A percentile compares a stretch with the other conserved stretches of the same genome.
phyloP scores from a whole-genome alignment of 2,329 filamentous ascomycete genomes.

The Cryphonectria parasitica region DNA sequence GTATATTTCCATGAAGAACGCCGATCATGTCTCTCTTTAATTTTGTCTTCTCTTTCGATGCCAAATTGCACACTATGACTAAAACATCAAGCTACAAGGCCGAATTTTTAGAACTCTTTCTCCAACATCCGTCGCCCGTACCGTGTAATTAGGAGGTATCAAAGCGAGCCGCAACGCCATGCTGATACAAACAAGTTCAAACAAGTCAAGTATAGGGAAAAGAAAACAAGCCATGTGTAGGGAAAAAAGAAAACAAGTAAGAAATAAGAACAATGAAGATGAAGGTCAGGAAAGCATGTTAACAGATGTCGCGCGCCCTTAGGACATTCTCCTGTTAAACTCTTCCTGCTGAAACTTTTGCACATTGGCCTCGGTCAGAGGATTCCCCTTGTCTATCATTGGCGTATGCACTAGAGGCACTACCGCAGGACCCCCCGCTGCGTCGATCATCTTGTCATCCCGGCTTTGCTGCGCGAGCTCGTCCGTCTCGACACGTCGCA shows the following conservation, averaged over 20 bases:
- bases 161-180: conserved; percentile 23
- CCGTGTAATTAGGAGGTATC: background rate
- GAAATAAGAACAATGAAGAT: background rate
- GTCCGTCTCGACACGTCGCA: conserved; percentile 29
- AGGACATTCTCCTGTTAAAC: conserved; percentile 20
- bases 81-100: background rate
- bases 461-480: conserved; percentile 34
- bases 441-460: conserved; percentile 37
- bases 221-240: too few relatives aligned
- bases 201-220: background rate
- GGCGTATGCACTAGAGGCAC: conserved; percentile 29
- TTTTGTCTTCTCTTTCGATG: background rate
- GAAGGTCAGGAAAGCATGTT: background rate
- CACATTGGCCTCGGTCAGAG: conserved; percentile 36
- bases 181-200: conserved; percentile 3
- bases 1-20: background rate
- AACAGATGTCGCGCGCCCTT: too few relatives aligned
- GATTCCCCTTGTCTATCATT: conserved; percentile 27
- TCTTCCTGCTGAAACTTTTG: conserved; percentile 32
- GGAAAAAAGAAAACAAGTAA: background rate
- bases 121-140: background rate
- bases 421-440: conserved; percentile 22
- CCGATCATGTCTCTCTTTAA: background rate
- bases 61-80: background rate
- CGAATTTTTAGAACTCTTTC: background rate